Evolutionary conservation across 495 filamentous ascomycete species (phyloP).

Genomic region (Letharia lupina): DNA sequence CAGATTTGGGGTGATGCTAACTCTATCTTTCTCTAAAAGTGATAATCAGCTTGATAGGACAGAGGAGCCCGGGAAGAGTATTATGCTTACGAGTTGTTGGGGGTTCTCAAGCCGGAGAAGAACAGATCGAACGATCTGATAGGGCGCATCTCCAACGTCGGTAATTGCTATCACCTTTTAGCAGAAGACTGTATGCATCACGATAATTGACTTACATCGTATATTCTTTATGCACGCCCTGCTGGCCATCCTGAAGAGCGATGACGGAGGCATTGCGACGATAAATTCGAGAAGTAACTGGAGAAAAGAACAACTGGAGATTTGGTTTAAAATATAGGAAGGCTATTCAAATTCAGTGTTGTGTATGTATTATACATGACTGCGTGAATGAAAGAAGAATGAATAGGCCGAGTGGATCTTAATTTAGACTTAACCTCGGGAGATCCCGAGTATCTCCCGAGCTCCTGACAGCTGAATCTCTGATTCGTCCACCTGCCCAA

Average conservation of each 20-base stretch:
- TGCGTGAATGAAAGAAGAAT: background rate
- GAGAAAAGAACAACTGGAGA: background rate
- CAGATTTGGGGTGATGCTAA: constrained; percentile 56
- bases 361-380: background rate
- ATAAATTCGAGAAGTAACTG: background rate
- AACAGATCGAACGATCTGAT: constrained; percentile 50
- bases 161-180: constrained; percentile 37
- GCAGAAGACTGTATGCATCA: background rate
- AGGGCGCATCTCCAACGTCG: constrained; percentile 59
- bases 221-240: constrained; percentile 41
- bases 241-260: constrained; percentile 37
- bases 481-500: background rate
- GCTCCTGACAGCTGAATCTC: background rate
- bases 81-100: constrained; percentile 48
- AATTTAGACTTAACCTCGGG: background rate
- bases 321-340: background rate
- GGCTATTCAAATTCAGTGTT: background rate
- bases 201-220: constrained; percentile 30
- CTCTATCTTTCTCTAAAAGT: constrained; percentile 48
- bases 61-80: background rate
- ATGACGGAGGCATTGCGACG: constrained; percentile 35
- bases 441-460: background rate
- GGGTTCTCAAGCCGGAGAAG: constrained; percentile 57
- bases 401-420: background rate
- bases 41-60: background rate